A percentile compares a stretch with the other conserved stretches of the same genome.
These are phyloP conservation scores for Solanum chacoense DNA, from an alignment of 305 asterid genomes.

Conservation along the genomic window DNA sequence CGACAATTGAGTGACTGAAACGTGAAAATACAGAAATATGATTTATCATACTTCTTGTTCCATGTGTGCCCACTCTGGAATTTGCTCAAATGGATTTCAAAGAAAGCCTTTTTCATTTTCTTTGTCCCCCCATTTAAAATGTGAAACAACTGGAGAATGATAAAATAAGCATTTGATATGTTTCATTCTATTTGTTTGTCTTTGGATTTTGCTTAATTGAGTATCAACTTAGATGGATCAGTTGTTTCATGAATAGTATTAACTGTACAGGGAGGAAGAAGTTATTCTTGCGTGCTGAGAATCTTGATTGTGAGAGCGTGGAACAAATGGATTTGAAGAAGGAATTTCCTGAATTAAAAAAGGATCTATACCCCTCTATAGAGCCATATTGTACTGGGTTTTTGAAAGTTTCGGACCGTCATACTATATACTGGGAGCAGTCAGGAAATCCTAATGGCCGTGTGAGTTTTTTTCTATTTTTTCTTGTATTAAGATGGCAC, in stretches of 20 bases:
- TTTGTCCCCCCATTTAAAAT: neutral
- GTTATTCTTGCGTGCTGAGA: slow-evolving; percentile 15
- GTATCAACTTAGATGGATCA: neutral
- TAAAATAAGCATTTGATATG: neutral
- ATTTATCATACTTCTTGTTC: neutral
- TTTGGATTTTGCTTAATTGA: neutral
- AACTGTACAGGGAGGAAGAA: slow-evolving; percentile 44
- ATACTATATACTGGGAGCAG: slow-evolving; percentile 76
- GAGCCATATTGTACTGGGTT: slow-evolving; percentile 69
- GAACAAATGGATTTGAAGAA: slow-evolving; percentile 42
- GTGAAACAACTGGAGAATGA: neutral
- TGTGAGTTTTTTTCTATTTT: slow-evolving; percentile 41
- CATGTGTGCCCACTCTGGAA: neutral
- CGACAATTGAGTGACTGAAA: neutral
- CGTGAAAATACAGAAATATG: neutral
- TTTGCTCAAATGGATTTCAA: neutral
- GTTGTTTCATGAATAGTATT: neutral
- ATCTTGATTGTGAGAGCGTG: slow-evolving; percentile 18
- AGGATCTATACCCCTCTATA: slow-evolving; percentile 55
- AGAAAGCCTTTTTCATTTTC: neutral
- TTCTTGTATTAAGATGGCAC: neutral
- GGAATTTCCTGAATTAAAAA: slow-evolving; percentile 20
- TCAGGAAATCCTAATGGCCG: slow-evolving; percentile 92
- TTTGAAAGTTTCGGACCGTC: slow-evolving; percentile 83
- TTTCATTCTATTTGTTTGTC: neutral